Evolutionary conservation across 768 basidiomycete species (phyloP), one percentile per base, ranked within the genome.

Genomic region (Sutorius australiensis): DNA sequence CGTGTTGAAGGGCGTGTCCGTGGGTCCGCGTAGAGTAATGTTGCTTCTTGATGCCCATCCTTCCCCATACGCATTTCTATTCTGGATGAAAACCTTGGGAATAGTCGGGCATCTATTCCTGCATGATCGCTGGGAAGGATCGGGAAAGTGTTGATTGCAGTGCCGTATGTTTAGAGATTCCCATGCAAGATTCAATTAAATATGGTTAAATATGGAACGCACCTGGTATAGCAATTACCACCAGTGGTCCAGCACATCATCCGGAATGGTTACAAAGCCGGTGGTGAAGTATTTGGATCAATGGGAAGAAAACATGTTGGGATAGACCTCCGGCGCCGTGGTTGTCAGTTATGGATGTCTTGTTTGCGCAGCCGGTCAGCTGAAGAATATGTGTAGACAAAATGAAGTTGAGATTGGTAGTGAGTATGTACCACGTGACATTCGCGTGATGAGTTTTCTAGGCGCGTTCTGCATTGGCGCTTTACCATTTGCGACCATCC

Each of bases 381-480:
- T n/a, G 43, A 30, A 17, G n/a, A 2, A 42, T 42, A 28, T 42
- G 24, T 10, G 16, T 43, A 12, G 12, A 17, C 28, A 11, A 7
- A 43, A 6, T n/a, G 2, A 11, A 30, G 12, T 30, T 17, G 42
- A 10, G 8, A 21, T 14, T 42, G 27, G 10, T 14, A 16, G 16
- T 13, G 14, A 2, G 12, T 6, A 11, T 1, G 2, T 3, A 11
- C n/a, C 52, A 60, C 59, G 59, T 63, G 62, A 55, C 5, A 21
- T 30, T 6, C 64, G 55, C 59, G 64, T 65, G 64, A 56, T 42
- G 19, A 2, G 16, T 42, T 55, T 66, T 65, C 30, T 24, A 4
- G 33, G 33, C 55, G 61, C 64, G 61, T 52, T 28, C 13, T 12
- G 9, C n/a, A n/a, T n/a, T n/a, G n/a, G n/a, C 24, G 4, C n/a